Percentiles rank a stretch among this genome's conserved stretches.
phyloP scores from a whole-genome alignment of 1,284 basidiomycete genomes.

The Meripilus lineatus region DNA sequence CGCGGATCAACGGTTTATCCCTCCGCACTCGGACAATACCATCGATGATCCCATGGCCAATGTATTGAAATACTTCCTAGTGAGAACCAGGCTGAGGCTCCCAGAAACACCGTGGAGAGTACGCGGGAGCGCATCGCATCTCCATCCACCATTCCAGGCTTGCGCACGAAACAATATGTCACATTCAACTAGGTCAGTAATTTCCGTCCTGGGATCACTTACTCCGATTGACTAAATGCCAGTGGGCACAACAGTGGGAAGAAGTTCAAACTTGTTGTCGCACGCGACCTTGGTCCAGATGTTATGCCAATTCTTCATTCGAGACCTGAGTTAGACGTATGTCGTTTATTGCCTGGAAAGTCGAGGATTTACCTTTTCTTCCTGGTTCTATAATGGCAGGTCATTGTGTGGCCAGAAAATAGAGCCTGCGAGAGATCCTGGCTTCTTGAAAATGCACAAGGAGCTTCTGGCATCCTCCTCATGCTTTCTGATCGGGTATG shows the following conservation, averaged over 20 bases:
- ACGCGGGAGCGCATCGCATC: no score
- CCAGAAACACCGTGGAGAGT: no score
- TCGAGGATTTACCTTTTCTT: no score
- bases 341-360: no score
- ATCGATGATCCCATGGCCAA: no score
- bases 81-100: no score
- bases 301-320: conserved; percentile 60
- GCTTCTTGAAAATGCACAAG: conserved; percentile 72
- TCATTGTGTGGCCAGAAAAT: conserved; percentile 72
- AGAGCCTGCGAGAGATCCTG: conserved; percentile 63
- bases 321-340: conserved; percentile 52
- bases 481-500: conserved; percentile 70
- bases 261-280: conserved; percentile 56
- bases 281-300: conserved; percentile 64
- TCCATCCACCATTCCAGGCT: no score
- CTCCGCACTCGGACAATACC: no score
- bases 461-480: conserved; percentile 61
- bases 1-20: no score
- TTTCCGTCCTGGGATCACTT: conserved; percentile 7
- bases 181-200: background rate
- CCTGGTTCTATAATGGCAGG: conserved; percentile 29
- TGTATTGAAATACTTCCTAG: no score
- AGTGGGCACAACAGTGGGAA: conserved; percentile 3
- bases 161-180: background rate
- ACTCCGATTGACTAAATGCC: conserved; percentile 9